Base-by-base conservation (phyloP, 352 stramenopile species). In the Achlya hypogyna region DNA sequence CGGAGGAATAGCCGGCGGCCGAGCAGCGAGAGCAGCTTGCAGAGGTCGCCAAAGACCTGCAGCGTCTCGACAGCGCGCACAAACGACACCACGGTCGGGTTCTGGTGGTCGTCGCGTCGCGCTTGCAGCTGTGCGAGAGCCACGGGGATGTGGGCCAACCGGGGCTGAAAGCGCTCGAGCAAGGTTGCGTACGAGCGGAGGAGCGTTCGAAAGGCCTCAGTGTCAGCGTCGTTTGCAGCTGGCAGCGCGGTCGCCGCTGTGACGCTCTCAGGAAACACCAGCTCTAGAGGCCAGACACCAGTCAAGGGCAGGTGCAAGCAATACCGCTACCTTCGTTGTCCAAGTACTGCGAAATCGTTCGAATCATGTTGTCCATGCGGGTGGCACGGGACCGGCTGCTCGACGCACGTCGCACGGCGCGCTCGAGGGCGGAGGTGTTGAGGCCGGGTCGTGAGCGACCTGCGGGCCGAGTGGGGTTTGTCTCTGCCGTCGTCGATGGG, bases 21-120 rank as follows among this genome's bases (percentile, higher is more conserved):
- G 5, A 58, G 49, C 10, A 49, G 45, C 18, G 78, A 71, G 32
- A 88, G 64, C 52, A 84, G 59, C 6, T 82, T 78, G 9, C 73
- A 74, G 0, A 78, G 70, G 53, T 88, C 80, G 31, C 80, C 80
- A 25, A 87, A 75, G 1, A 69, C 75, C 68, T 86, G 76, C 51
- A 88, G 53, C 29, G 65, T 79, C 60, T 88, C 78, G 40, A 88
- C 82, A 9, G 74, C 63, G 29, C 78, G 72, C 42, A 86, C 65
- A n/a, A 75, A 69, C 20, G 72, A 49, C 1, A 35, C 51, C n/a
- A 78, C 53, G 23, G 62, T 51, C 22, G 43, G 40, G 16, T 32
- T 29, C 53, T 71, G 70, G 42, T 38, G 45, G 22, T 67, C 34
- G 22, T 49, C 51, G 14, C 29, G 18, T 51, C 51, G 64, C 32